These are phyloP conservation scores for Cystofilobasidium ferigula DNA, from an alignment of 768 basidiomycete genomes.

Conservation along the genomic window DNA sequence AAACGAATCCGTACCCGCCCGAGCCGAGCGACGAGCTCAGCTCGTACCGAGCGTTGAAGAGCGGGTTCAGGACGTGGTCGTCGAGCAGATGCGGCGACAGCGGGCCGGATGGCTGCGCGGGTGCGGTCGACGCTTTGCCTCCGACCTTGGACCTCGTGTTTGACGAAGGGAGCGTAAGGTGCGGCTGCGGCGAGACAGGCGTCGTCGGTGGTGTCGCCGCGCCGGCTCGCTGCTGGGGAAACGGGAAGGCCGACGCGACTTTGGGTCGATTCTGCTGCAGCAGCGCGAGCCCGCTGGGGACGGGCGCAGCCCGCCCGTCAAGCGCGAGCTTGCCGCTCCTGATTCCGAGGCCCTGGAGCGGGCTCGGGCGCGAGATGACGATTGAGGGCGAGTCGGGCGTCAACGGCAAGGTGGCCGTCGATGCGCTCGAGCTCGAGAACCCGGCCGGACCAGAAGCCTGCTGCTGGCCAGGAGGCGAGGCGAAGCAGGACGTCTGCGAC, in stretches of 20 bases:
- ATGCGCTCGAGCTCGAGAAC: neutral
- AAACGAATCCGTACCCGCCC: constrained; percentile 91
- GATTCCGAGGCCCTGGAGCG: neutral
- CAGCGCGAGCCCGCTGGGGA: neutral
- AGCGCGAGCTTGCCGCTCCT: neutral
- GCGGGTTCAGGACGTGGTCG: constrained; percentile 28
- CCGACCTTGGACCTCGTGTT: neutral
- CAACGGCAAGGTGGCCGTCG: neutral
- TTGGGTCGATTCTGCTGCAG: neutral
- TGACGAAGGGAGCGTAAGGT: neutral
- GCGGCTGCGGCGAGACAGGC: neutral
- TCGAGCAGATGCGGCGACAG: constrained; percentile 28
- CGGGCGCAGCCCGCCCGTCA: no score
- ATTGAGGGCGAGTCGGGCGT: neutral
- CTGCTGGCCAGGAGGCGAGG: no score
- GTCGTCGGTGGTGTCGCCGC: constrained; percentile 7
- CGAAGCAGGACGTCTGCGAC: no score
- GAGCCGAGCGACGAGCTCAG: constrained; percentile 51
- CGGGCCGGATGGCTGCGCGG: neutral
- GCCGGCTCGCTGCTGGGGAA: constrained; percentile 1
- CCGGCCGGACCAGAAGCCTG: no score
- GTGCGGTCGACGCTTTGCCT: neutral
- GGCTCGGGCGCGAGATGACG: neutral
- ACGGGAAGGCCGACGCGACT: neutral
- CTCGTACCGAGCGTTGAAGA: constrained; percentile 34